Conservation (phyloP, 495 filamentous ascomycete genomes). For the Talaromyces wortmannii region DNA sequence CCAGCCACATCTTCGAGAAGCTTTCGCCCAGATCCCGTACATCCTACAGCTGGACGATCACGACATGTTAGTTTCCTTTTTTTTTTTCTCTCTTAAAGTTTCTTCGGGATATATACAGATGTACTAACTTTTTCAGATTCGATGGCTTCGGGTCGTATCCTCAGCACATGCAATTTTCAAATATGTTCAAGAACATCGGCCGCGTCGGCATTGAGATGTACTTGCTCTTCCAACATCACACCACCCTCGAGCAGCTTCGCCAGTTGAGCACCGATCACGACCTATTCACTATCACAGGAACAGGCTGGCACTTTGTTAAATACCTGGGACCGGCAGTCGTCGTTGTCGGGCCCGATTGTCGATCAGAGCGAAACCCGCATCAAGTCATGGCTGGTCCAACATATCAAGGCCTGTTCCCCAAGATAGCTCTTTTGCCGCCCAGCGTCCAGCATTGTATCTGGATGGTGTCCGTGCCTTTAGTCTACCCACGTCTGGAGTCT, state of each 20-base stretch:
- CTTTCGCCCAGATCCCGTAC: constrained; percentile 96
- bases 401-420: constrained; percentile 95
- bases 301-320: constrained; percentile 98
- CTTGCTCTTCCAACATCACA: constrained; percentile 97
- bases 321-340: constrained; percentile 88
- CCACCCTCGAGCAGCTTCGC: constrained; percentile 86
- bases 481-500: constrained; percentile 88
- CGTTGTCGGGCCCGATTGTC: constrained; percentile 81
- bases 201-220: constrained; percentile 98
- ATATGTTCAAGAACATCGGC: constrained; percentile 97
- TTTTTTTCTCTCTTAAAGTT: background rate
- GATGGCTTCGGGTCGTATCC: constrained; percentile 98
- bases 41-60: constrained; percentile 91
- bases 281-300: constrained; percentile 93
- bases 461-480: constrained; percentile 84
- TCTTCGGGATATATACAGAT: no score
- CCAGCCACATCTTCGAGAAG: constrained; percentile 86
- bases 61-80: constrained; percentile 73
- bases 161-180: constrained; percentile 94
- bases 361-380: constrained; percentile 81
- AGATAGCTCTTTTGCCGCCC: constrained; percentile 84
- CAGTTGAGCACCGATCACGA: constrained; percentile 80
- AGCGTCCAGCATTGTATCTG: constrained; percentile 93
- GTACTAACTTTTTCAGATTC: constrained; percentile 54
- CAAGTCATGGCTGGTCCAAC: constrained; percentile 95